A percentile compares a stretch with the other conserved stretches of the same genome.
These are phyloP conservation scores for Auriculariales sp. DNA, from an alignment of 768 basidiomycete species.

Conservation along the genomic window DNA sequence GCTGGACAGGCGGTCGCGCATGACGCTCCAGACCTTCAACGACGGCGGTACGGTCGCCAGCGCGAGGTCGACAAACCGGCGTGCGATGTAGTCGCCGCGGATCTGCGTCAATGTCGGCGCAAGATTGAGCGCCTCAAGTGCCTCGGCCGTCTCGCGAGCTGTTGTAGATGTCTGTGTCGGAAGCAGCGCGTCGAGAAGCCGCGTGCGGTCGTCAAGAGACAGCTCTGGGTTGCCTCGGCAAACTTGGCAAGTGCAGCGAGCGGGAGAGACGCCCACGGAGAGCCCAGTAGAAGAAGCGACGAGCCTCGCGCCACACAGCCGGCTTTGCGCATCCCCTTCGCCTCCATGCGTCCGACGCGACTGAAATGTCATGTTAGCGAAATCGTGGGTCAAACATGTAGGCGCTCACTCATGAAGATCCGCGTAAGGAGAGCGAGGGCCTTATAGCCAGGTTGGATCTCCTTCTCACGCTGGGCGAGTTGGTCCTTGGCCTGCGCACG, in stretches of 20 bases:
- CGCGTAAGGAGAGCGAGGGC: constrained; percentile 89
- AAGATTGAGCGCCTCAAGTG: constrained; percentile 59
- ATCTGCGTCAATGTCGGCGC: constrained; percentile 46
- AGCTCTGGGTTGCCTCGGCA: constrained; percentile 60
- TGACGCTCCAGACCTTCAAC: constrained; percentile 53
- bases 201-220: constrained; percentile 48
- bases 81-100: constrained; percentile 52
- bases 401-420: constrained; percentile 90
- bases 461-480: constrained; percentile 60
- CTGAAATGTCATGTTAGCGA: constrained; percentile 23
- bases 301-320: constrained; percentile 75
- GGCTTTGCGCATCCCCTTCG: constrained; percentile 88
- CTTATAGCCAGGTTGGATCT: constrained; percentile 81
- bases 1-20: constrained; percentile 56
- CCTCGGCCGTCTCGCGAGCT: constrained; percentile 43
- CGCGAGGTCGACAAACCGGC: constrained; percentile 48
- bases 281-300: constrained; percentile 89
- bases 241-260: constrained; percentile 49
- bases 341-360: constrained; percentile 91
- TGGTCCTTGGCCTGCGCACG: constrained; percentile 53
- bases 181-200: constrained; percentile 45
- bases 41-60: constrained; percentile 67
- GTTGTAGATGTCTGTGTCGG: constrained; percentile 34
- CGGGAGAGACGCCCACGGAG: constrained; percentile 69
- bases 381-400: not conserved